Conservation (phyloP, 768 basidiomycete genomes). For the Leccinum aurantiacum region DNA sequence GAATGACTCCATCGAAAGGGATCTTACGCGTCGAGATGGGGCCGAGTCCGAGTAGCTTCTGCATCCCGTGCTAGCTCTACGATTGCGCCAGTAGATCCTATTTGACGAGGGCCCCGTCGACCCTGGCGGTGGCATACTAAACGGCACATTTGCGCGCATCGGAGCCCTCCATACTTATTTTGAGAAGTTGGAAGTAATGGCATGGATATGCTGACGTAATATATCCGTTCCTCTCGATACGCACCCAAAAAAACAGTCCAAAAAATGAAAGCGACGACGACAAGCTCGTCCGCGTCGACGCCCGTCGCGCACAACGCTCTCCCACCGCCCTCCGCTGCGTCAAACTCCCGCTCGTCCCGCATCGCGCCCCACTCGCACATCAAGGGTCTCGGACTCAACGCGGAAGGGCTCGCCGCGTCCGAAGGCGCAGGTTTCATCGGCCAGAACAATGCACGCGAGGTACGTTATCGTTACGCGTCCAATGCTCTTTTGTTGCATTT, state of each 20-base stretch:
- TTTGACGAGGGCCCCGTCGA: too few relatives aligned
- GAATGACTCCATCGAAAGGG: too few relatives aligned
- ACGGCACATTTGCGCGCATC: too few relatives aligned
- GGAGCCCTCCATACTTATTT: too few relatives aligned
- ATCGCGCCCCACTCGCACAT: constrained; percentile 95
- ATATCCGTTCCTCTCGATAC: background rate
- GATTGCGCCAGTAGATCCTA: too few relatives aligned
- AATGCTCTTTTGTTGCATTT: background rate
- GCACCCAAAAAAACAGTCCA: background rate
- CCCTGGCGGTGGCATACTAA: too few relatives aligned
- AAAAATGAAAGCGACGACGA: constrained; percentile 41
- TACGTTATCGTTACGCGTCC: constrained; percentile 30
- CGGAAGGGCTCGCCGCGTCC: constrained; percentile 74
- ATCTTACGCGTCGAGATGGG: too few relatives aligned
- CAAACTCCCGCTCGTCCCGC: constrained; percentile 67
- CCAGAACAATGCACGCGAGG: constrained; percentile 88
- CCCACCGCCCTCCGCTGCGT: constrained; percentile 61
- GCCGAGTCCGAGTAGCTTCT: too few relatives aligned
- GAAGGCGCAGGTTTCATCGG: constrained; percentile 89
- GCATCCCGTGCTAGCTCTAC: too few relatives aligned
- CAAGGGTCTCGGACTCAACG: constrained; percentile 87
- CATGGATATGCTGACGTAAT: background rate
- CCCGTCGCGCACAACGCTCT: constrained; percentile 74
- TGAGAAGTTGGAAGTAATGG: too few relatives aligned
- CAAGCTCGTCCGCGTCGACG: constrained; percentile 45